These are phyloP conservation scores for Hansenula lynferdii DNA, from an alignment of 1,139 yeast genomes.

Conservation along the genomic window DNA sequence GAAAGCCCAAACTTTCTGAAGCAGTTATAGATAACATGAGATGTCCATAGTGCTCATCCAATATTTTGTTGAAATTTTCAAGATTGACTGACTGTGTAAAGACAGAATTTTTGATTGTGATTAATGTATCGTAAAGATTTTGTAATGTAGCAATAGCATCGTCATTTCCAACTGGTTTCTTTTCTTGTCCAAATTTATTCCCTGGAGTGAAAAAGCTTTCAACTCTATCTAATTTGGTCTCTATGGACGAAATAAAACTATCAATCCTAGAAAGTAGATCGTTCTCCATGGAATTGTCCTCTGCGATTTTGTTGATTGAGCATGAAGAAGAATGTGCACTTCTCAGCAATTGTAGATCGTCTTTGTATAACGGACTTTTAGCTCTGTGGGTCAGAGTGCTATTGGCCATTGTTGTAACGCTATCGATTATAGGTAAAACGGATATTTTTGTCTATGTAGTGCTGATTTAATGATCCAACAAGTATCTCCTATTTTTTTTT, in stretches of 20 bases:
- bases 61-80: slow-evolving; percentile 42
- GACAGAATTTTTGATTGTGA: slow-evolving; percentile 20
- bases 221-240: slow-evolving; percentile 44
- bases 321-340: slow-evolving; percentile 20
- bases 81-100: slow-evolving; percentile 27
- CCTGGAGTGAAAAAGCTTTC: slow-evolving; percentile 44
- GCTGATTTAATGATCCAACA: too few relatives aligned
- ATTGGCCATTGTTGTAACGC: too few relatives aligned
- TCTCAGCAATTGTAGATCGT: slow-evolving; percentile 16
- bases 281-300: slow-evolving; percentile 38
- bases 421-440: too few relatives aligned
- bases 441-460: too few relatives aligned
- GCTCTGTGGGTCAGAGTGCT: background rate
- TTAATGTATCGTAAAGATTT: slow-evolving; percentile 26
- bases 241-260: slow-evolving; percentile 47
- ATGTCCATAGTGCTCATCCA: slow-evolving; percentile 53
- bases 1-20: slow-evolving; percentile 17
- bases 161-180: slow-evolving; percentile 14
- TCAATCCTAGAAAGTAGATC: slow-evolving; percentile 47
- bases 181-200: slow-evolving; percentile 7
- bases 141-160: slow-evolving; percentile 18
- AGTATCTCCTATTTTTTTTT: too few relatives aligned
- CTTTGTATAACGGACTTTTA: slow-evolving; percentile 11
- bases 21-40: slow-evolving; percentile 29
- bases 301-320: slow-evolving; percentile 18